phyloP scores from a whole-genome alignment of 2,329 filamentous ascomycete species.

The Sclerotinia trifoliorum region DNA sequence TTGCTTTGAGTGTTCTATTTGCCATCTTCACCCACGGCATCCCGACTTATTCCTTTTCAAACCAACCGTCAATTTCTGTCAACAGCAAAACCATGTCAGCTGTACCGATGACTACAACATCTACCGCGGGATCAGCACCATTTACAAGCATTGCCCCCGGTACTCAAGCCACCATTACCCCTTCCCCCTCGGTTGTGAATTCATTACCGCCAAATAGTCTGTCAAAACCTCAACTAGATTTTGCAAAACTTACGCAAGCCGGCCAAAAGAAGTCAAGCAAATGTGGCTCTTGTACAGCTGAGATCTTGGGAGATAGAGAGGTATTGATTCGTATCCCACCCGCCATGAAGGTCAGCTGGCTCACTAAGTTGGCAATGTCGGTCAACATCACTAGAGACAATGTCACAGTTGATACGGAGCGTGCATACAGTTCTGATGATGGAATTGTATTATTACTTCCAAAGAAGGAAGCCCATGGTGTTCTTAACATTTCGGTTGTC shows the following conservation, averaged over 20 bases:
- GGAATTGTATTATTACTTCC: conserved; percentile 47
- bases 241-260: conserved; percentile 30
- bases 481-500: conserved; percentile 57
- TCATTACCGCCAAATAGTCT: conserved; percentile 42
- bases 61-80: conserved; percentile 34
- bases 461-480: conserved; percentile 55
- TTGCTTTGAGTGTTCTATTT: conserved; percentile 33
- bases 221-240: conserved; percentile 46
- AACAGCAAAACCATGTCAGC: conserved; percentile 39
- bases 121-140: conserved; percentile 28
- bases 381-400: conserved; percentile 54
- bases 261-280: conserved; percentile 29
- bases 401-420: conserved; percentile 49
- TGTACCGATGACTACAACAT: conserved; percentile 32
- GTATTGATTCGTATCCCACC: conserved; percentile 55
- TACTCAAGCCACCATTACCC: conserved; percentile 33
- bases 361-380: conserved; percentile 55
- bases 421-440: conserved; percentile 38
- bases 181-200: conserved; percentile 39
- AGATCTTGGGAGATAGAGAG: conserved; percentile 49
- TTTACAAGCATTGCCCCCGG: conserved; percentile 31
- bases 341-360: conserved; percentile 53
- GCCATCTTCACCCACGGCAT: conserved; percentile 29
- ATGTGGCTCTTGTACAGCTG: conserved; percentile 46
- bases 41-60: conserved; percentile 29